phyloP scores from a whole-genome alignment of 2,329 filamentous ascomycete genomes.

The Ceratocystiopsis sp. region DNA sequence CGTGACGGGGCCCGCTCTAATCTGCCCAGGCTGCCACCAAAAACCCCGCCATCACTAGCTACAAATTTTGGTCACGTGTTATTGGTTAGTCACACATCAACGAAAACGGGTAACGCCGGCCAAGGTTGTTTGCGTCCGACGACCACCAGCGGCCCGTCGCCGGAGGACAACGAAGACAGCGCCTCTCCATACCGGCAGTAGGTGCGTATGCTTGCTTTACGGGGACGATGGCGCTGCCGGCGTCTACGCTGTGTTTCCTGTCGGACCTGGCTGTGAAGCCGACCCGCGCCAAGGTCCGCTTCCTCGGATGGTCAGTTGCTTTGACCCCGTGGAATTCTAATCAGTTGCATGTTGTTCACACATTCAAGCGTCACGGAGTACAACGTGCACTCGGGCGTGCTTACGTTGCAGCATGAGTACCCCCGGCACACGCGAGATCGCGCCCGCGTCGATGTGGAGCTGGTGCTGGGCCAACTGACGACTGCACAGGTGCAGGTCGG shows the following conservation, averaged over 20 bases:
- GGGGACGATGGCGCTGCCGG: neutral
- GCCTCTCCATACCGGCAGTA: too few relatives aligned
- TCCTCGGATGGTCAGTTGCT: conserved; percentile 65
- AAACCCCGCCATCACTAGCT: too few relatives aligned
- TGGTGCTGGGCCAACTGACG: conserved; percentile 50
- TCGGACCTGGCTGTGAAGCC: conserved; percentile 34
- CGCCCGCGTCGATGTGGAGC: conserved; percentile 51
- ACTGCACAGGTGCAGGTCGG: conserved; percentile 50
- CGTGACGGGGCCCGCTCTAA: too few relatives aligned
- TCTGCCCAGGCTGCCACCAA: too few relatives aligned
- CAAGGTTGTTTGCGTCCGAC: too few relatives aligned
- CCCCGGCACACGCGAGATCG: conserved; percentile 28
- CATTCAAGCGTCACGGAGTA: conserved; percentile 31
- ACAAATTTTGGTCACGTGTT: too few relatives aligned
- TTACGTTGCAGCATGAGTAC: conserved; percentile 53
- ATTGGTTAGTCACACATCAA: too few relatives aligned
- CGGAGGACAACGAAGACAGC: too few relatives aligned
- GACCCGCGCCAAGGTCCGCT: conserved; percentile 67
- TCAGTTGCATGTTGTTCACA: neutral
- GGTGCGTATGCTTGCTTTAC: too few relatives aligned
- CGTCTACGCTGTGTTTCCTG: conserved; percentile 46
- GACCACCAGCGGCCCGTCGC: too few relatives aligned
- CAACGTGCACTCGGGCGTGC: conserved; percentile 34
- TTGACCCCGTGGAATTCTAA: too few relatives aligned
- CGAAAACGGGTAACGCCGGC: too few relatives aligned